phyloP scores from a whole-genome alignment of 2,329 filamentous ascomycete genomes.

The Huntiella savannae region DNA sequence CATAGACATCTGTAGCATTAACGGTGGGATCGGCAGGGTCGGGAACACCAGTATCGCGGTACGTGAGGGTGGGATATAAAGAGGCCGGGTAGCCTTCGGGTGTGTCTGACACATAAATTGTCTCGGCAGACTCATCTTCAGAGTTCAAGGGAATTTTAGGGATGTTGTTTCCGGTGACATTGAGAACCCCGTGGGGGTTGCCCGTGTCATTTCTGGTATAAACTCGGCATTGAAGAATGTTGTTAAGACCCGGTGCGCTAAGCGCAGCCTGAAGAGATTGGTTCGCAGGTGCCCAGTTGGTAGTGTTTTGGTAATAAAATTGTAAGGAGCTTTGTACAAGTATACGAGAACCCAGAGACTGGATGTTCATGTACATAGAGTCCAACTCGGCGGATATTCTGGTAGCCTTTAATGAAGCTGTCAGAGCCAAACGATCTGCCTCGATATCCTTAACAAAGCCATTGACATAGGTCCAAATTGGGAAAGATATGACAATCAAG shows the following conservation, averaged over 20 bases:
- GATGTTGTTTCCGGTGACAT: slow-evolving; percentile 35
- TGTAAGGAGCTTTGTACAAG: slow-evolving; percentile 35
- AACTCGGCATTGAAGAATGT: slow-evolving; percentile 52
- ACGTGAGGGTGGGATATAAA: slow-evolving; percentile 66
- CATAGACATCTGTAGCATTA: slow-evolving; percentile 13
- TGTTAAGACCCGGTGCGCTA: slow-evolving; percentile 33
- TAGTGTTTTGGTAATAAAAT: slow-evolving; percentile 36
- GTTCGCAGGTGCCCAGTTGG: slow-evolving; percentile 41
- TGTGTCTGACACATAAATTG: slow-evolving; percentile 40
- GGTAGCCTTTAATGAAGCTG: slow-evolving; percentile 70
- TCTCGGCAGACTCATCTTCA: slow-evolving; percentile 34
- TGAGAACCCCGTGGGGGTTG: slow-evolving; percentile 36
- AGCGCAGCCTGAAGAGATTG: slow-evolving; percentile 57
- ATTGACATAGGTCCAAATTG: slow-evolving; percentile 45
- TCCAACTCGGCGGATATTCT: slow-evolving; percentile 63
- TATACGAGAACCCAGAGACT: slow-evolving; percentile 49
- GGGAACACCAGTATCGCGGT: slow-evolving; percentile 25
- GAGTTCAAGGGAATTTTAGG: slow-evolving; percentile 41
- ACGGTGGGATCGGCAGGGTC: slow-evolving; percentile 25
- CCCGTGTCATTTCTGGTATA: slow-evolving; percentile 51
- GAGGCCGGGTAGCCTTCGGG: slow-evolving; percentile 48
- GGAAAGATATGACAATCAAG: slow-evolving; percentile 61
- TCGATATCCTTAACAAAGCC: slow-evolving; percentile 32
- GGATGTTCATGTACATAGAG: slow-evolving; percentile 56
- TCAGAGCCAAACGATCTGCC: slow-evolving; percentile 48